These are phyloP conservation scores for Russula compacta DNA, from an alignment of 768 basidiomycete genomes.

Conservation along the genomic window DNA sequence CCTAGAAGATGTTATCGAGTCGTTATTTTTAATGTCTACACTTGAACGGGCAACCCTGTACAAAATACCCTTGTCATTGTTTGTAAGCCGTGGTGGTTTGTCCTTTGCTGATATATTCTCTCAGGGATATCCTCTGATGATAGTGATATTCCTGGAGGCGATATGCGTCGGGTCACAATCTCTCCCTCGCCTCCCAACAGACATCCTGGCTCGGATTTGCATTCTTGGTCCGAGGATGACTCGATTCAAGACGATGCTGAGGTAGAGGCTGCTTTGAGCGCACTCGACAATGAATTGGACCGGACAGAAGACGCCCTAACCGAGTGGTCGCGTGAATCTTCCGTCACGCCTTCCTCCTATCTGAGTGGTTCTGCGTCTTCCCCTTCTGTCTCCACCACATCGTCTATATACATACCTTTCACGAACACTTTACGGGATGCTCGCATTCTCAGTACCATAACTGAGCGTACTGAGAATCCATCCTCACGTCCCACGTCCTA, in stretches of 20 bases:
- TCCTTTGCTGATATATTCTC: neutral
- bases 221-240: conserved; percentile 44
- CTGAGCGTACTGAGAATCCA: conserved; percentile 66
- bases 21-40: neutral
- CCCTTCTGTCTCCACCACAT: conserved; percentile 16
- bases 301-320: conserved; percentile 56
- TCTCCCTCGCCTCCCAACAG: conserved; percentile 20
- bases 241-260: conserved; percentile 40
- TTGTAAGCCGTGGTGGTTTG: neutral
- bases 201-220: conserved; percentile 13
- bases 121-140: conserved; percentile 17
- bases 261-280: conserved; percentile 59
- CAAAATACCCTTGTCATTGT: neutral
- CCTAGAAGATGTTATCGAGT: neutral
- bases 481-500: conserved; percentile 47
- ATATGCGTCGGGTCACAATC: conserved; percentile 21
- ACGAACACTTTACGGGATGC: conserved; percentile 38
- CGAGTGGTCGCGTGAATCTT: conserved; percentile 46
- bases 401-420: conserved; percentile 21
- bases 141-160: conserved; percentile 16
- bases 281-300: conserved; percentile 59
- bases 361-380: conserved; percentile 25
- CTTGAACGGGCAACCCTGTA: neutral
- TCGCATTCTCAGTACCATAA: conserved; percentile 59
- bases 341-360: conserved; percentile 29